phyloP scores from a whole-genome alignment of 768 basidiomycete genomes.

The Boletellus emodensis region DNA sequence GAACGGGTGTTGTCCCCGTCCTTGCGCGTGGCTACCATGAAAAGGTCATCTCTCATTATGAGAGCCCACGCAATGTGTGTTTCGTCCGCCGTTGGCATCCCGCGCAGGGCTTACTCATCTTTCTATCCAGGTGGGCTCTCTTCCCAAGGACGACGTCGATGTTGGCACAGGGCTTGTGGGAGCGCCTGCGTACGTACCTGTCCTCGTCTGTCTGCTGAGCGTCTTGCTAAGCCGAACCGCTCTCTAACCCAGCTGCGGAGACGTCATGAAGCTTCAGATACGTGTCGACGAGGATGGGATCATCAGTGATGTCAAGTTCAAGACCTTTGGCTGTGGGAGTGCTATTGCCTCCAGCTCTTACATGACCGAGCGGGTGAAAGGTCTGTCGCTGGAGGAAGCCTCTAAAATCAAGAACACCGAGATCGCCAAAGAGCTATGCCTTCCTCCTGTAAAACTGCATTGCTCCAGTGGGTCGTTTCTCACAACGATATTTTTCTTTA shows the following conservation, averaged over 20 bases:
- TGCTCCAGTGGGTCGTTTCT: conserved; percentile 73
- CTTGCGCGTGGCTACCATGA: conserved; percentile 81
- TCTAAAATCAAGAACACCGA: conserved; percentile 98
- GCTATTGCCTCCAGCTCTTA: conserved; percentile 97
- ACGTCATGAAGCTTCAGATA: conserved; percentile 99
- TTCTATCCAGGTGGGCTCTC: conserved; percentile 77
- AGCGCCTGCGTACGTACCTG: conserved; percentile 78
- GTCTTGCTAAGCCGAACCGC: conserved; percentile 13
- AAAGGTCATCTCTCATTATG: conserved; percentile 97
- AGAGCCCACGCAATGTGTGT: conserved; percentile 93
- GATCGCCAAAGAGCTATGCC: conserved; percentile 93
- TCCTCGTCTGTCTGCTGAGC: conserved; percentile 3
- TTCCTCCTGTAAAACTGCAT: conserved; percentile 95
- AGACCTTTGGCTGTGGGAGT: conserved; percentile 98
- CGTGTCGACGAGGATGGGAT: conserved; percentile 92
- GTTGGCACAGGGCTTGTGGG: conserved; percentile 98
- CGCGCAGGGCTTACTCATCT: conserved; percentile 48
- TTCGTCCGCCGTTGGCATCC: conserved; percentile 29
- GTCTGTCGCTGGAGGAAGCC: conserved; percentile 89
- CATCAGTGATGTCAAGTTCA: conserved; percentile 99
- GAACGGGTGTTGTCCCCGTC: conserved; percentile 44
- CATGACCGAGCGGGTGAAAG: conserved; percentile 98
- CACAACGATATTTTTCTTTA: conserved; percentile 9
- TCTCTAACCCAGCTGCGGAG: conserved; percentile 67
- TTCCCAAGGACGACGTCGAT: conserved; percentile 86